A percentile compares a stretch with the other conserved stretches of the same genome.
These are phyloP conservation scores for Penicillium herquei DNA, from an alignment of 495 filamentous ascomycete genomes.

Conservation along the genomic window DNA sequence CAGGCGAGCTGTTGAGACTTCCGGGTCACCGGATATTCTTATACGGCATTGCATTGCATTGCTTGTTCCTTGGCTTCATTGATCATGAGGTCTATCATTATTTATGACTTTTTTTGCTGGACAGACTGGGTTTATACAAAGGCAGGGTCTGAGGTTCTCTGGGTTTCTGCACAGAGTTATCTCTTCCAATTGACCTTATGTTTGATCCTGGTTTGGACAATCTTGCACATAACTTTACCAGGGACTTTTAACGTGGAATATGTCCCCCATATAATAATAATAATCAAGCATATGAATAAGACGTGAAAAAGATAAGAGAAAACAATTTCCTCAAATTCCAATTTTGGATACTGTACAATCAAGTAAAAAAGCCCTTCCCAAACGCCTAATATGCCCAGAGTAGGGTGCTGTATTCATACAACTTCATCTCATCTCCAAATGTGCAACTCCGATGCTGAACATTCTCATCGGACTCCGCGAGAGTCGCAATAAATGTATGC, in stretches of 20 bases:
- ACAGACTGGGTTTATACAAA: background rate
- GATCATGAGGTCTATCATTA: background rate
- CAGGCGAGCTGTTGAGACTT: background rate
- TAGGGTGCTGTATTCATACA: conserved; percentile 38
- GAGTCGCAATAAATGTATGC: no score
- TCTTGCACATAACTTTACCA: conserved; percentile 5
- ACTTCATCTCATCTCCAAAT: conserved; percentile 17
- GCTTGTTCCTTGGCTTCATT: background rate
- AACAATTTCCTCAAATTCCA: background rate
- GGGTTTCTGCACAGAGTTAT: background rate
- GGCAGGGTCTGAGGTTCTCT: background rate
- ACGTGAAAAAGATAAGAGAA: conserved; percentile 3
- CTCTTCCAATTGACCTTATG: background rate
- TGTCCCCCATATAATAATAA: conserved; percentile 1
- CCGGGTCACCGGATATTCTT: background rate
- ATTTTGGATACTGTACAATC: conserved; percentile 3
- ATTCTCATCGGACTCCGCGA: no score
- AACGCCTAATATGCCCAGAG: conserved; percentile 39
- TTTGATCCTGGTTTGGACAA: background rate
- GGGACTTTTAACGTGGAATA: background rate
- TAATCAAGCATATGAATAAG: conserved; percentile 10
- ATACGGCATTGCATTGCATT: background rate
- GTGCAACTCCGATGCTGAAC: background rate
- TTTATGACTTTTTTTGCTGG: background rate
- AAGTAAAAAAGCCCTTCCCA: conserved; percentile 1